Evolutionary conservation across 176 grass and related monocot genomes (phyloP), one percentile per base, ranked within the genome.

Genomic region (Avena sativa): DNA sequence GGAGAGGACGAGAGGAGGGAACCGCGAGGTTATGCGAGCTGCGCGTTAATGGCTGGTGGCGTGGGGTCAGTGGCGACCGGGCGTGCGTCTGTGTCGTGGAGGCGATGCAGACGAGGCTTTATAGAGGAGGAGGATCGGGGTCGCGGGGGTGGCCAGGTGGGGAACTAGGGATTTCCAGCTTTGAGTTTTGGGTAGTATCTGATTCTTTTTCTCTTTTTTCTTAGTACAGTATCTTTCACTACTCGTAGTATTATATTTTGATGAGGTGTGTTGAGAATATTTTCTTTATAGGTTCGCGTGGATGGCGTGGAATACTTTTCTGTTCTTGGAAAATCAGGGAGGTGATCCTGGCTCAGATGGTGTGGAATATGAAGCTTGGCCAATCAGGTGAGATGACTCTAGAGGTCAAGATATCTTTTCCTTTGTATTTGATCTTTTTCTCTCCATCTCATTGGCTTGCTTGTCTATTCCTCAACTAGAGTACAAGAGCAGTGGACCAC

Each of bases 131-230:
- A 61, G 34, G 49, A 60, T 48, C 59, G 40, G 40, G 40, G 9
- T 48, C 46, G 40, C 46, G 40, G 20, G 36, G 26, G 25, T 50
- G 8, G 59, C 14, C 15, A 4, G 6, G 21, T 74, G 21, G 43
- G 44, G 83, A 76, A 32, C 26, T 36, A 3, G 26, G 2, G 83
- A 62, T 9, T 58, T 20, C 10, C 17, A 58, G 30, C 34, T 78
- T 38, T 3, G 10, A 79, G 53, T 40, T 79, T 9, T 48, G 56
- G 50, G 87, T 34, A 85, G 87, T 23, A 85, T 85, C 76, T 17
- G 68, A 73, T 74, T 74, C 82, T 7, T 9, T 16, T 1, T 14
- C 38, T 20, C 2, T 43, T 43, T 40, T 43, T 43, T 43, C 38
- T 40, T 43, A 43, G 40, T 43, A 43, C 6, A 43, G 5, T 43